Evolutionary conservation across 1,284 basidiomycete genomes (phyloP).

Genomic region (Boletus hoseneyae): DNA sequence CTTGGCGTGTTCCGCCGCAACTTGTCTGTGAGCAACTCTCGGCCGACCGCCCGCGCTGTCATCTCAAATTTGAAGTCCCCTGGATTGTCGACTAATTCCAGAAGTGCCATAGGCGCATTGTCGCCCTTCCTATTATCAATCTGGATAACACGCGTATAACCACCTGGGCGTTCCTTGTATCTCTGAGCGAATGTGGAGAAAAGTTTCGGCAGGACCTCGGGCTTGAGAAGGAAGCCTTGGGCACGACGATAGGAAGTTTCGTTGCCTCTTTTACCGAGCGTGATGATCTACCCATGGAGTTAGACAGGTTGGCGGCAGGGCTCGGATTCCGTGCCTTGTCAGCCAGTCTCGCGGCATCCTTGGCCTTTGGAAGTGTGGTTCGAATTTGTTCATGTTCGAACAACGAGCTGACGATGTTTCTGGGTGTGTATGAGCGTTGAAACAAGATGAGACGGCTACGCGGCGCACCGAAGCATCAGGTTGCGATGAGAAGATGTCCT

Average conservation of each 20-base stretch:
- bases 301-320: constrained; percentile 3
- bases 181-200: constrained; percentile 80
- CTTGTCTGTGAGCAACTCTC: constrained; percentile 65
- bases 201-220: constrained; percentile 72
- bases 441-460: neutral
- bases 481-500: constrained; percentile 83
- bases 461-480: constrained; percentile 76
- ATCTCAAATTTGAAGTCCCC: constrained; percentile 85
- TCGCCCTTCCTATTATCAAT: constrained; percentile 88
- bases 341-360: constrained; percentile 86
- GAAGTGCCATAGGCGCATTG: constrained; percentile 89
- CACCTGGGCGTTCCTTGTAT: constrained; percentile 83
- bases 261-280: constrained; percentile 80
- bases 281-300: constrained; percentile 67
- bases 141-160: constrained; percentile 94
- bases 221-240: constrained; percentile 72
- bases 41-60: constrained; percentile 79
- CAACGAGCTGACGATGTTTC: constrained; percentile 93
- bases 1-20: constrained; percentile 44
- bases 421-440: constrained; percentile 31
- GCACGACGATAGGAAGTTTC: constrained; percentile 64
- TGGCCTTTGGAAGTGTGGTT: constrained; percentile 95
- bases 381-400: constrained; percentile 96
- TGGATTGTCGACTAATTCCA: constrained; percentile 94
- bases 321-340: constrained; percentile 69